A percentile compares a stretch with the other conserved stretches of the same genome.
phyloP scores from a whole-genome alignment of 1,284 basidiomycete species.

The Microbotryomycetes sp. region DNA sequence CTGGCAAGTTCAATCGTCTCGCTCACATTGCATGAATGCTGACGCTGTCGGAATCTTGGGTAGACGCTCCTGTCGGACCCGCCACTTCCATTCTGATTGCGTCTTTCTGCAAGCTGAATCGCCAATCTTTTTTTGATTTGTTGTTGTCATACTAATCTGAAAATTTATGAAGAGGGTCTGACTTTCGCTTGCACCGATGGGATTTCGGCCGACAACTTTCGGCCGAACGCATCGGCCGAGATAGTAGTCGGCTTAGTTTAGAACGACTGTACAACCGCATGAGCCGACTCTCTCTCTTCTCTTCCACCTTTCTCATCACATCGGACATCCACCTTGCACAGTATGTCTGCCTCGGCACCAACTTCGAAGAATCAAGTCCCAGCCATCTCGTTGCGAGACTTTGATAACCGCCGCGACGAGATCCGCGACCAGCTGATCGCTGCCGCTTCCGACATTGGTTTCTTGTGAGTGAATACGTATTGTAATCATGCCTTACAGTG shows the following conservation, averaged over 20 bases:
- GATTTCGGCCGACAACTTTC: neutral
- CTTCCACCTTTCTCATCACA: neutral
- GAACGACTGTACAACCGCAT: no score
- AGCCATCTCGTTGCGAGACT: conserved; percentile 33
- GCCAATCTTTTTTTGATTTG: neutral
- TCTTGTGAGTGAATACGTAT: conserved; percentile 31
- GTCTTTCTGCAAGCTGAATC: neutral
- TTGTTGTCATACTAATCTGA: no score
- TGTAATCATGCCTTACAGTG: no score
- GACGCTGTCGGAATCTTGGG: neutral
- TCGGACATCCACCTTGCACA: no score
- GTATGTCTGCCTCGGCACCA: no score
- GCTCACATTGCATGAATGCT: no score
- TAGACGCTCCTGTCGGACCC: conserved; percentile 20
- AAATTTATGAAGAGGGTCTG: no score
- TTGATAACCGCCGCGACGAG: conserved; percentile 30
- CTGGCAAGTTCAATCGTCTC: conserved; percentile 4
- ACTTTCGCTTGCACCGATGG: neutral
- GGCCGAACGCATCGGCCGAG: neutral
- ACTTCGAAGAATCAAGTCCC: conserved; percentile 30
- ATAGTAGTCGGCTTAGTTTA: neutral
- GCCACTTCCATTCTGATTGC: conserved; percentile 20
- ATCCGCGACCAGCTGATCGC: conserved; percentile 34
- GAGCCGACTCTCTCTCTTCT: neutral
- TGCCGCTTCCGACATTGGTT: conserved; percentile 33